Conservation (phyloP, 352 stramenopile genomes). For the Phytopythium helicoides region DNA sequence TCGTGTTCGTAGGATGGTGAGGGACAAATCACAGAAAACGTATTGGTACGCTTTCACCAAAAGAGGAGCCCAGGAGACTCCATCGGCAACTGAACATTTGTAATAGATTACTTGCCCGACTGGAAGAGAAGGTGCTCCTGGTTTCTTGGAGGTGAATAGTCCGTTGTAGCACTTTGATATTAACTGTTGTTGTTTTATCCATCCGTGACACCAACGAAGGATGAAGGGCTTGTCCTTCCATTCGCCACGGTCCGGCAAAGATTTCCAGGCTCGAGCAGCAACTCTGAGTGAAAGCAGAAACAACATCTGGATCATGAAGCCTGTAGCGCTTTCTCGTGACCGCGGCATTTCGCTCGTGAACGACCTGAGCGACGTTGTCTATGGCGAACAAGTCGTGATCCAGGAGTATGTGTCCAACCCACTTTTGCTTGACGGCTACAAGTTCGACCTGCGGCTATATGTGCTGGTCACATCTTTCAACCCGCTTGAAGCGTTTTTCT, state of each 20-base stretch:
- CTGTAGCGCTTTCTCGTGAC: slow-evolving; percentile 87
- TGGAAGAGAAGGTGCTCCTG: no score
- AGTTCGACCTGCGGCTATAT: slow-evolving; percentile 92
- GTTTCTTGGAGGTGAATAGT: no score
- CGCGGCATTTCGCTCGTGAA: slow-evolving; percentile 93
- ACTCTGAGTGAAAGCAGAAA: slow-evolving; percentile 24
- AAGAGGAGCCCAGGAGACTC: no score
- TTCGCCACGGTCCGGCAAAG: slow-evolving; percentile 88
- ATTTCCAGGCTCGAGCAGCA: slow-evolving; percentile 61
- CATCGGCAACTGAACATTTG: no score
- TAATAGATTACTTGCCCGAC: no score
- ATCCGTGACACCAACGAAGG: no score
- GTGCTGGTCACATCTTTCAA: slow-evolving; percentile 95
- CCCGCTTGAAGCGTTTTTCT: slow-evolving; percentile 92
- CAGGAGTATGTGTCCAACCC: slow-evolving; percentile 90
- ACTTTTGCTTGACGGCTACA: slow-evolving; percentile 88
- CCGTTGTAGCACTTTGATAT: no score
- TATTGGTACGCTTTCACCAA: no score
- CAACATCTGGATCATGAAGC: slow-evolving; percentile 96
- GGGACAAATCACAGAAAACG: no score
- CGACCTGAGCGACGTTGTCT: slow-evolving; percentile 84
- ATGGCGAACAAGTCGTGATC: slow-evolving; percentile 86
- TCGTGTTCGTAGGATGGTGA: no score
- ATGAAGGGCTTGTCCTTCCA: no score
- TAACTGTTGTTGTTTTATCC: no score